Evolutionary conservation across 2,329 filamentous ascomycete genomes (phyloP), one percentile per base, ranked within the genome.

Genomic region (Phaeophleospora eucalypticola): DNA sequence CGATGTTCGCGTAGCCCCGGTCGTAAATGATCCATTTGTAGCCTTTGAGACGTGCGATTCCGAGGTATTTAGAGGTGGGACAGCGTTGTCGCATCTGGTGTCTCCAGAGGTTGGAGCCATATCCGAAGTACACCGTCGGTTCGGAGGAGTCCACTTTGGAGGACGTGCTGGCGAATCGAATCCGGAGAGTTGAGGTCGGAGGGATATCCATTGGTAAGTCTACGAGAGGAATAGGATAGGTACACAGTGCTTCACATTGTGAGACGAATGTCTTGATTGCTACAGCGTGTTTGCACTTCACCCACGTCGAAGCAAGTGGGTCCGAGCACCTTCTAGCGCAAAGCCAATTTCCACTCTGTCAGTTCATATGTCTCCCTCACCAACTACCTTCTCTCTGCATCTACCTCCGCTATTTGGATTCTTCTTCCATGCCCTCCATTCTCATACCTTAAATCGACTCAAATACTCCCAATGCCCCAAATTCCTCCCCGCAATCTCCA

Each of bases 1-100:
- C 74, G n/a, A 87, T 70, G 60, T 87, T 88, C 33, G 84, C 84
- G 61, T 82, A 86, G 12, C 83, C 83, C 1, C 83, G 74, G 37
- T 70, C 65, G 60, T 82, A 84, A 69, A 88, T 86, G 43, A 84
- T 72, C 82, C 82, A 88, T 36, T 65, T 68, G 71, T 81, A 84
- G 34, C 70, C 69, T 1, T 64, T 60, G 3, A 88, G 72, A 16
- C 76, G 66, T 3, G 74, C 84, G 41, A 85, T 68, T 36, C 80
- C 81, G 4, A 80, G 62, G 43, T 79, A 78, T 10, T 62, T 67
- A 2, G 80, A 79, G 12, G 61, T 63, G 1, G 76, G 76, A 60
- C 84, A 87, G 43, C 83, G 81, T 37, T 63, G 56, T 3, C 57
- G 57, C 84, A 88, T 87, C 65, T 87, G 83, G 20, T 73, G 66